Conservation (phyloP, 495 filamentous ascomycete genomes). For the Xylaria grammica region DNA sequence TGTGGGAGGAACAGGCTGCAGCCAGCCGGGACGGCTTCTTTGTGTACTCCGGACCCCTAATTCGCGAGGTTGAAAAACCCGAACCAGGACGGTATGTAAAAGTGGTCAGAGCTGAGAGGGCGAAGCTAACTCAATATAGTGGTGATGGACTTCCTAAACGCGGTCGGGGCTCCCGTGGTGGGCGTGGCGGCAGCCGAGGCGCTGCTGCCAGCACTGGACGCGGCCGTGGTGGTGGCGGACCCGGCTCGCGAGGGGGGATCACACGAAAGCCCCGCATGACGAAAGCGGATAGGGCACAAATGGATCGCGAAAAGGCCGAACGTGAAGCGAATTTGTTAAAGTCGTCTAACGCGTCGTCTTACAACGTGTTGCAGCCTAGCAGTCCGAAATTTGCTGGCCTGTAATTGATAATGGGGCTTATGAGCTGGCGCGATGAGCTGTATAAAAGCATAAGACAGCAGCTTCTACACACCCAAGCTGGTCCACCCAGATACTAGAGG, state of each 20-base stretch:
- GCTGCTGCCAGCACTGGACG: slow-evolving; percentile 50
- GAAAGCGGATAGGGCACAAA: slow-evolving; percentile 79
- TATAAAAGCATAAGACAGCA: slow-evolving; percentile 15
- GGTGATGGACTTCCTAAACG: slow-evolving; percentile 79
- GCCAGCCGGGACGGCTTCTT: slow-evolving; percentile 93
- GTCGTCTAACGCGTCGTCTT: slow-evolving; percentile 25
- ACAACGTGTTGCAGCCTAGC: slow-evolving; percentile 37
- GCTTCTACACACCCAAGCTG: background rate
- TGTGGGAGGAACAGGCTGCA: slow-evolving; percentile 95
- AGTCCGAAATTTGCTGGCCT: slow-evolving; percentile 39
- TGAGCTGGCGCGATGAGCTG: background rate
- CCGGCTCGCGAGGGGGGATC: slow-evolving; percentile 78
- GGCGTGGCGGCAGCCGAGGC: slow-evolving; percentile 64
- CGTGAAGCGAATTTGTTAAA: slow-evolving; percentile 40
- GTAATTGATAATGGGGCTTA: slow-evolving; percentile 15
- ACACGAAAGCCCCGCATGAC: slow-evolving; percentile 79
- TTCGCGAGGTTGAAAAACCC: slow-evolving; percentile 89
- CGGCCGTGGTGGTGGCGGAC: slow-evolving; percentile 67
- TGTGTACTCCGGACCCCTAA: slow-evolving; percentile 82
- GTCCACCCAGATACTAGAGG: background rate
- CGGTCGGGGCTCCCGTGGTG: slow-evolving; percentile 66
- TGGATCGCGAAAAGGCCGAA: slow-evolving; percentile 62
- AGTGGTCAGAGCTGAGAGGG: slow-evolving; percentile 12
- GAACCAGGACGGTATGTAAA: slow-evolving; percentile 59
- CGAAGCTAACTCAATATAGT: slow-evolving; percentile 52